Base-by-base conservation (phyloP, 345 rosid species). In the Stellera chamaejasme region DNA sequence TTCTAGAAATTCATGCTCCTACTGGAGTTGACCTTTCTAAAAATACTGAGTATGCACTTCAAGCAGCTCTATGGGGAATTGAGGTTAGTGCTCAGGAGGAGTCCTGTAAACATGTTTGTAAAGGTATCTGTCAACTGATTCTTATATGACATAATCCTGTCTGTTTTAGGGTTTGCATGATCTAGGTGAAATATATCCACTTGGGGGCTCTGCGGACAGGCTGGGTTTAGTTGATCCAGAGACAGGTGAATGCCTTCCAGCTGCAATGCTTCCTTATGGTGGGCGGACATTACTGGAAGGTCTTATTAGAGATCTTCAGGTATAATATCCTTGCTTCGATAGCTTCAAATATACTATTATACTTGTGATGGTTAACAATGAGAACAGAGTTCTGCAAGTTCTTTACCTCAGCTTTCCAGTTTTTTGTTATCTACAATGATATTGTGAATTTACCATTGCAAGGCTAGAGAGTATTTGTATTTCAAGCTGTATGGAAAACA, bases 241-340 rank as follows among this genome's bases (percentile, higher is more conserved):
- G 66, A 84, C 87, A 11, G 87, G 90, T 46, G 96, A 92, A 77
- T 88, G 89, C 56, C 90, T 92, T 66, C 96, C 96, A 1, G 98
- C 98, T 58, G 98, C 95, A 47, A 80, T 92, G 96, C 95, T 92
- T 75, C 83, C 87, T 48, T 88, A 85, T 70, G 84, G 98, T 75
- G 98, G 98, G 65, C 62, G 82, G 66, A 88, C 95, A 43, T 74
- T 92, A 68, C 69, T 92, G 77, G 98, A 92, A 74, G 96, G 93
- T 62, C 98, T 88, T 58, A 74, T 92, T 48, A 79, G 96, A 75
- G 96, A 88, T 75, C 89, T 92, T 66, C 96, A 88, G 96, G 95
- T 88, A 82, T 60, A 60, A 11, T 27, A 55, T 65, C 63, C 43
- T 52, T 59, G 49, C 25, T 48, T 52, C 13, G 50, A 15, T 50